Evolutionary conservation across 2,329 filamentous ascomycete genomes (phyloP), one percentile per base, ranked within the genome.

Genomic region (Leptographium flavum): DNA sequence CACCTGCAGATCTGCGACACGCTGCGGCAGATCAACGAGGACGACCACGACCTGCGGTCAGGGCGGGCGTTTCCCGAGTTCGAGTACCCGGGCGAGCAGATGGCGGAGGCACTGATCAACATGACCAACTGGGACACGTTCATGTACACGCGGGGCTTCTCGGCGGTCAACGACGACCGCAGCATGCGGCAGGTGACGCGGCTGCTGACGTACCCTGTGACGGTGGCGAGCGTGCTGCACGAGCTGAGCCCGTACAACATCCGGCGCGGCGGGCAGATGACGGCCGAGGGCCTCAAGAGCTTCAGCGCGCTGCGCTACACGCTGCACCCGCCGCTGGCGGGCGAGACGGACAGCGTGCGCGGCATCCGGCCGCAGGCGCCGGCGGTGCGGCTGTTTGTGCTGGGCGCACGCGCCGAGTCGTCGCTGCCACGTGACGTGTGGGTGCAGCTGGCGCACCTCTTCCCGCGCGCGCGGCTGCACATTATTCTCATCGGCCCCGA

Each of bases 121-220:
- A 88, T 98, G 83, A 94, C 83, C 37, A 98, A 93, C 62, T 98
- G 92, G 92, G 92, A 98, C 62, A 96, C 92, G 0, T 86, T 93
- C 55, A 69, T 98, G 58, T 98, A 94, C 60, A 93, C 87, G 3
- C 74, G 92, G 56, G 83, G 94, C 56, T 96, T 92, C 56, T 76
- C 82, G 53, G 93, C 93, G 5, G 80, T 98, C 58, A 87, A 98
- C 60, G 79, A 87, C 50, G 88, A 94, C 59, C 76, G 90, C 47
- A 82, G 80, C 56, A 83, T 98, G 79, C 75, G 92, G 49, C 93
- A 98, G 63, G 88, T 87, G 23, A 98, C 92, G 2, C 78, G 87
- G 52, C 72, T 98, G 53, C 68, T 98, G 54, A 98, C 93, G 17
- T 98, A 98, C 61, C 92, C 92, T 1, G 67, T 92, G 48, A 96